Evolutionary conservation across 2,329 filamentous ascomycete species (phyloP).

Genomic region (Aspergillus felis): DNA sequence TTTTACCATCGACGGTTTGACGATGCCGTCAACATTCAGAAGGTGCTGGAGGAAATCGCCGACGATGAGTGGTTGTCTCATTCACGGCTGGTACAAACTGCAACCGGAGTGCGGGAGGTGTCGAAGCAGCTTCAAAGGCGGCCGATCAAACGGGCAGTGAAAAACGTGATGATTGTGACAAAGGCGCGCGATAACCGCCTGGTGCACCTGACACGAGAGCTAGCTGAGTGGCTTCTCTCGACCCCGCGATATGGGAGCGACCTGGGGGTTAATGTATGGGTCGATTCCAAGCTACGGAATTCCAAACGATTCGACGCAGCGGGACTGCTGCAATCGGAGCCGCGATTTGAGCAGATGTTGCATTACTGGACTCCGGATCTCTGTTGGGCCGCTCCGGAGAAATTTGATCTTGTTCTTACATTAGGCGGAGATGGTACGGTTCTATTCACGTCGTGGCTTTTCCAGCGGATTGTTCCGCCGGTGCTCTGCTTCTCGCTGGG

Average conservation of each 20-base stretch:
- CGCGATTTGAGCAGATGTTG: conserved; percentile 76
- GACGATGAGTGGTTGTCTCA: conserved; percentile 87
- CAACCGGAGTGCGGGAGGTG: conserved; percentile 89
- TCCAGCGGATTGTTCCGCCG: conserved; percentile 90
- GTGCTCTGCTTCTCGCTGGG: conserved; percentile 89
- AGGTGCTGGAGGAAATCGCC: conserved; percentile 89
- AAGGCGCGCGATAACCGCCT: conserved; percentile 95
- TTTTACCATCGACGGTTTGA: conserved; percentile 98
- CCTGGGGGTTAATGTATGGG: conserved; percentile 92
- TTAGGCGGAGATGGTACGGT: conserved; percentile 96
- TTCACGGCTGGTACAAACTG: conserved; percentile 89
- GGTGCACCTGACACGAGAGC: conserved; percentile 80
- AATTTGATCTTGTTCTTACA: conserved; percentile 92
- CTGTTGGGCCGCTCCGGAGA: conserved; percentile 89
- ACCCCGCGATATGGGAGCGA: conserved; percentile 87
- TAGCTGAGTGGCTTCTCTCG: conserved; percentile 80
- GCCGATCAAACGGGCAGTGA: conserved; percentile 86
- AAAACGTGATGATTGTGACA: conserved; percentile 96
- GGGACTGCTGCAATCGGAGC: conserved; percentile 67
- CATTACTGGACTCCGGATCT: conserved; percentile 95
- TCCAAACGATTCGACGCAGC: conserved; percentile 83
- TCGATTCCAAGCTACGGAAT: conserved; percentile 88
- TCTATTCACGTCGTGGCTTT: conserved; percentile 92
- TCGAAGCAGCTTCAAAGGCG: conserved; percentile 90
- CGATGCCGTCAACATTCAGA: conserved; percentile 90